Evolutionary conservation across 1,284 basidiomycete species (phyloP).

Genomic region (Vanrija humicola): DNA sequence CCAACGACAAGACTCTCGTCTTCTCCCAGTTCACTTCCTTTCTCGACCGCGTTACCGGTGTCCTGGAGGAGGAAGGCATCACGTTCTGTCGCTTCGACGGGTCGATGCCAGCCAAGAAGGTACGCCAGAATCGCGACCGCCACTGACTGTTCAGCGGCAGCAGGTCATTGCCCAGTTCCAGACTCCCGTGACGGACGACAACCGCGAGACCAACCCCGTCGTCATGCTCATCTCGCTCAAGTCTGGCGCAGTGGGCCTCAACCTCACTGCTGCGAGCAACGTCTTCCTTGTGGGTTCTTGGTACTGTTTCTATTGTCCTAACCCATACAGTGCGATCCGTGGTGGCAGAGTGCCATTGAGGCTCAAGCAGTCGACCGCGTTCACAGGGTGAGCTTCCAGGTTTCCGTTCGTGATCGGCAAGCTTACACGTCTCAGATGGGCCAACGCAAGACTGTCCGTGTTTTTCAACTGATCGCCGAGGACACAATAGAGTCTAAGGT

Average conservation of each 20-base stretch:
- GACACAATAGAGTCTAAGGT: constrained; percentile 82
- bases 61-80: constrained; percentile 64
- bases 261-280: constrained; percentile 83
- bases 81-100: constrained; percentile 76
- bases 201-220: constrained; percentile 55
- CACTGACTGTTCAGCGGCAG: constrained; percentile 53
- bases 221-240: constrained; percentile 86
- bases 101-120: constrained; percentile 66
- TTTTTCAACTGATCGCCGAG: constrained; percentile 82
- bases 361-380: constrained; percentile 80
- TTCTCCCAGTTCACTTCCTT: constrained; percentile 84
- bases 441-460: constrained; percentile 72
- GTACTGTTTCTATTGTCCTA: constrained; percentile 1
- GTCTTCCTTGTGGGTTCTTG: constrained; percentile 72
- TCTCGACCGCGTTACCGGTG: constrained; percentile 70
- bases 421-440: constrained; percentile 55
- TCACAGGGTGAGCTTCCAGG: constrained; percentile 55
- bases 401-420: constrained; percentile 47
- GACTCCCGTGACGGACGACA: constrained; percentile 56
- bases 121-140: constrained; percentile 1
- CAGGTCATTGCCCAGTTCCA: constrained; percentile 71
- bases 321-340: constrained; percentile 57
- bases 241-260: constrained; percentile 69
- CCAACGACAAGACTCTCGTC: constrained; percentile 70
- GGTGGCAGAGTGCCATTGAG: constrained; percentile 76